These are phyloP conservation scores for Globisporangium paddicum DNA, from an alignment of 352 stramenopile genomes.

Conservation along the genomic window DNA sequence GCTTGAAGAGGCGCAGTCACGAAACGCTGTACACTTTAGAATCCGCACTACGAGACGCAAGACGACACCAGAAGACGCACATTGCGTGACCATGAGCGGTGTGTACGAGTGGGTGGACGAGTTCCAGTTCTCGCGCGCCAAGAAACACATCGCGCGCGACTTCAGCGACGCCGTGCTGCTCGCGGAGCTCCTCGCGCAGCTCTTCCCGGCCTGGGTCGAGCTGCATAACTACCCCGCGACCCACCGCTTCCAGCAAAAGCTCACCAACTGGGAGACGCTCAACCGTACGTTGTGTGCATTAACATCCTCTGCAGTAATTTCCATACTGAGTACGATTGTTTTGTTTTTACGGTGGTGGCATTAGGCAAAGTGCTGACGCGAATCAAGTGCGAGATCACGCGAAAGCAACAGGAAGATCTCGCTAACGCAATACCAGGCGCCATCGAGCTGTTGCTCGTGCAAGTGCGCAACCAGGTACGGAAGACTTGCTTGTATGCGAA, in stretches of 20 bases:
- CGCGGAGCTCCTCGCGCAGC: constrained; percentile 42
- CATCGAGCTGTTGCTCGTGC: constrained; percentile 35
- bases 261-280: constrained; percentile 51
- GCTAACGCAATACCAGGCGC: constrained; percentile 32
- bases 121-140: constrained; percentile 39
- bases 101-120: constrained; percentile 36
- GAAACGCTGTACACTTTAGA: neutral
- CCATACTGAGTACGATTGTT: neutral
- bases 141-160: constrained; percentile 33
- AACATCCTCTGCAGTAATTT: neutral
- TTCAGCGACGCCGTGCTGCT: constrained; percentile 54
- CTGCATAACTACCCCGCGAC: constrained; percentile 43
- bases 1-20: constrained; percentile 1
- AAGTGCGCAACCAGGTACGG: constrained; percentile 37
- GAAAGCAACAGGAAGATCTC: constrained; percentile 40
- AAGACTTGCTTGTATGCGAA: neutral
- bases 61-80: neutral
- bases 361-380: constrained; percentile 42
- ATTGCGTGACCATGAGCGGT: constrained; percentile 13
- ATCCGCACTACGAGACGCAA: neutral
- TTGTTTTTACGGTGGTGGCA: neutral
- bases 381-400: constrained; percentile 39
- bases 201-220: constrained; percentile 40
- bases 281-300: constrained; percentile 27
- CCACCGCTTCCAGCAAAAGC: constrained; percentile 39